Evolutionary conservation across 768 basidiomycete species (phyloP), one percentile per base, ranked within the genome.

Genomic region (Russula lepida): DNA sequence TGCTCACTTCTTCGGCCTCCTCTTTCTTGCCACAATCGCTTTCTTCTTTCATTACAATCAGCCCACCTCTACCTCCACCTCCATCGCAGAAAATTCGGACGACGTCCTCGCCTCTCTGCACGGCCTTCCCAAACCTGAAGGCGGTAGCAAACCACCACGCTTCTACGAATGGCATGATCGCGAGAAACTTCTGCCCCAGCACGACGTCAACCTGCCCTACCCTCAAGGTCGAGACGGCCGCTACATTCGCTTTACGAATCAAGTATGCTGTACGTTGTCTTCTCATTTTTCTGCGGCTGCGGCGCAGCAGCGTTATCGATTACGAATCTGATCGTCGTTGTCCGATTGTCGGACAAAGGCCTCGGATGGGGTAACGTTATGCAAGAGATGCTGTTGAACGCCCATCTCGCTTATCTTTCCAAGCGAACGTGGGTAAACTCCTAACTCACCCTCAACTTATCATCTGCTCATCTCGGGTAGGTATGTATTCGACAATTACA

Each of bases 341-440:
- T 1, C 21, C 9, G 11, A 47, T 47, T 6, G 15, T 47, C 46
- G 46, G 6, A 21, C 4, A 1, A 49, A 81, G 81, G 67, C 9
- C 74, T 77, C 46, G 85, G 84, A 3, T 85, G 82, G 82, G 84
- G 84, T 2, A 86, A 86, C 56, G 75, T 71, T 9, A 73, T 85
- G 74, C 81, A 86, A 61, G 84, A 84, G 60, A 76, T 82, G 59
- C 55, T 85, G 4, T 65, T 84, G 50, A 78, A 80, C 51, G 75
- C 81, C 0, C 72, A 80, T 47, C 69, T 86, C 3, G 79, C 83
- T 0, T 74, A 78, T 51, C 68, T 71, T 2, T 68, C 81, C 0
- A 75, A 76, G 32, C 71, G 83, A 64, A 73, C 80, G 80, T 85
- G 68, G 59, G 83, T 74, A 12, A 8, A 32, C 39, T 12, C 19